These are phyloP conservation scores for Globisporangium splendens DNA, from an alignment of 352 stramenopile genomes.

Conservation along the genomic window DNA sequence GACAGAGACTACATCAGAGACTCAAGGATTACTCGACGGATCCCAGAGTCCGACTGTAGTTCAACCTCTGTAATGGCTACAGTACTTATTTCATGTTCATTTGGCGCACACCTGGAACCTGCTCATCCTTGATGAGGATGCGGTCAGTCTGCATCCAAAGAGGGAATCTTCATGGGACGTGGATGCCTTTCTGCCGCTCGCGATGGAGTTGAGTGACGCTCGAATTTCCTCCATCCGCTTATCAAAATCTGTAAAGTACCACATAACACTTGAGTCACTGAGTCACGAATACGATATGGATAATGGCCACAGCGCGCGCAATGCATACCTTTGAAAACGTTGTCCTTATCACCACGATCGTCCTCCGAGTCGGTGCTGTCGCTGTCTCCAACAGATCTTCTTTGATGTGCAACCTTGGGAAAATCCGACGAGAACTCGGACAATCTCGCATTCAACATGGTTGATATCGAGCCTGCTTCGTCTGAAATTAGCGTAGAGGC, in stretches of 20 bases:
- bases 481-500: not conserved
- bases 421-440: not conserved
- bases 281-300: not conserved
- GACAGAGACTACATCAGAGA: too few relatives aligned
- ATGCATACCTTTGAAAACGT: conserved; percentile 21
- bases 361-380: not conserved
- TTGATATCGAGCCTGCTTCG: not conserved
- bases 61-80: too few relatives aligned
- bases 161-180: not conserved
- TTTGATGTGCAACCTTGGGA: not conserved
- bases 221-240: conserved; percentile 73
- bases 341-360: conserved; percentile 7
- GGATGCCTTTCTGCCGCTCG: conserved; percentile 19
- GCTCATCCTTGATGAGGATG: conserved; percentile 1
- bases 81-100: too few relatives aligned
- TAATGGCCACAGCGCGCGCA: not conserved
- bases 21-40: too few relatives aligned
- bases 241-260: conserved; percentile 49
- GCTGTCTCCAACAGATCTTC: too few relatives aligned
- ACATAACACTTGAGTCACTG: not conserved
- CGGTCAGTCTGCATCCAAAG: not conserved
- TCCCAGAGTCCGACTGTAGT: too few relatives aligned
- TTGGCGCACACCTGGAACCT: not conserved
- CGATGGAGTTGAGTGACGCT: conserved; percentile 53
- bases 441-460: not conserved